phyloP scores from a whole-genome alignment of 176 grass and related monocot genomes.

The Chrysopogon serrulatus region DNA sequence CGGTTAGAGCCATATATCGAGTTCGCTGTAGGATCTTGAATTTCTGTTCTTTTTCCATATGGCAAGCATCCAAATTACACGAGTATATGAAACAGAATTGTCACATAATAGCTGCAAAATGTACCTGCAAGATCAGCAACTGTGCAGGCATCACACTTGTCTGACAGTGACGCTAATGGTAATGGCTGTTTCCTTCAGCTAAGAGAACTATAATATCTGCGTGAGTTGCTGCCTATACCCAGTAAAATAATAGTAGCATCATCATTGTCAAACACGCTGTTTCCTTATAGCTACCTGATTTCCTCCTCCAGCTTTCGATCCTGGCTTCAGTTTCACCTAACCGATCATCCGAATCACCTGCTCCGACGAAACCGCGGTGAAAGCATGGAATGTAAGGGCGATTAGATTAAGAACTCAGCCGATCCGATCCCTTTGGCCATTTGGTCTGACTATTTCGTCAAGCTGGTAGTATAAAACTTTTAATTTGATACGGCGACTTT shows the following conservation, averaged over 20 bases:
- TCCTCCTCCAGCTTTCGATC: neutral
- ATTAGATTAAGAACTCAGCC: neutral
- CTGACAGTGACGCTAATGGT: neutral
- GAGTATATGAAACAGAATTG: no score
- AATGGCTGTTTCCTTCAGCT: neutral
- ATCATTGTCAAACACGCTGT: neutral
- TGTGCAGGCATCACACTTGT: neutral
- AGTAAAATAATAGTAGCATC: neutral
- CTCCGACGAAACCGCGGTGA: slow-evolving; percentile 1
- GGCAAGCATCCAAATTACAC: no score
- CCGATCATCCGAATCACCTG: neutral
- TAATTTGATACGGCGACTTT: neutral
- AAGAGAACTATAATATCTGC: neutral
- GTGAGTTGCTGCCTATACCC: neutral
- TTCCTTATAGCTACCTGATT: neutral
- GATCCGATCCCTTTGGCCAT: neutral
- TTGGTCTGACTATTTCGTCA: neutral
- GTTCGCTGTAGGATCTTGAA: no score
- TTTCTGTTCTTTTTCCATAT: no score
- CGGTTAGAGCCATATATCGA: no score
- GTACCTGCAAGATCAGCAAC: no score
- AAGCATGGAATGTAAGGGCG: neutral
- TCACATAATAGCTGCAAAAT: neutral
- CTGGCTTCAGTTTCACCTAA: neutral
- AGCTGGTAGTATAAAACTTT: neutral